phyloP scores from a whole-genome alignment of 31 red algal species.

The Odonthalia washingtoniensis region DNA sequence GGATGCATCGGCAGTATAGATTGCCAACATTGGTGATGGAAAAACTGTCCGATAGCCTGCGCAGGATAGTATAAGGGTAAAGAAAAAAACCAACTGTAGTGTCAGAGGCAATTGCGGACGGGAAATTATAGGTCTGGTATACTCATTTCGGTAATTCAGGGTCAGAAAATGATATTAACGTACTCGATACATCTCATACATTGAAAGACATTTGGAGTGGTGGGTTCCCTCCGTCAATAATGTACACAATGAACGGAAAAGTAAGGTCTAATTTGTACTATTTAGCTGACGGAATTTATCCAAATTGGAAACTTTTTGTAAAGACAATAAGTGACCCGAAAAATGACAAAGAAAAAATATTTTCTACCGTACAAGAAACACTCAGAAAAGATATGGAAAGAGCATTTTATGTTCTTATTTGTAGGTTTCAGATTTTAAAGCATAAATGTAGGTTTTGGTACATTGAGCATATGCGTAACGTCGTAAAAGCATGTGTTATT shows the following conservation, averaged over 20 bases:
- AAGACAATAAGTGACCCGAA: not conserved
- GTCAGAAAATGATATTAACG: conserved; percentile 26
- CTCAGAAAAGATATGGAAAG: conserved; percentile 38
- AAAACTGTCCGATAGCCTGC: conserved; percentile 14
- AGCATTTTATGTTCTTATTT: conserved; percentile 47
- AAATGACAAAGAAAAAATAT: conserved; percentile 26
- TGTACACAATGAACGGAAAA: conserved; percentile 11
- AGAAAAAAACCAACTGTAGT: conserved; percentile 23
- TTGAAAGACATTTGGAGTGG: conserved; percentile 8
- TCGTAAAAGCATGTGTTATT: conserved; percentile 30
- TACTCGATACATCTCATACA: not conserved
- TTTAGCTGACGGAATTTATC: conserved; percentile 22
- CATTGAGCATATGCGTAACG: conserved; percentile 2
- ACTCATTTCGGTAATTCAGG: not conserved
- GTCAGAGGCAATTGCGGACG: conserved; percentile 20
- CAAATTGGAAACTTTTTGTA: conserved; percentile 33
- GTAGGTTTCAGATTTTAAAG: conserved; percentile 23
- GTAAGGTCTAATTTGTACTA: not conserved
- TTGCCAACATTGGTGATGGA: conserved; percentile 28
- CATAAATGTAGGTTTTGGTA: conserved; percentile 3
- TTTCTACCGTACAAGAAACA: conserved; percentile 11
- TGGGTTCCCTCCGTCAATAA: conserved; percentile 8
- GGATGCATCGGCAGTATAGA: conserved; percentile 30
- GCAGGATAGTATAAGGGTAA: conserved; percentile 29
- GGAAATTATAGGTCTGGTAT: conserved; percentile 37